Base-by-base conservation (phyloP, 176 grass and related monocot species). In the Dendrocalamus sinicus region DNA sequence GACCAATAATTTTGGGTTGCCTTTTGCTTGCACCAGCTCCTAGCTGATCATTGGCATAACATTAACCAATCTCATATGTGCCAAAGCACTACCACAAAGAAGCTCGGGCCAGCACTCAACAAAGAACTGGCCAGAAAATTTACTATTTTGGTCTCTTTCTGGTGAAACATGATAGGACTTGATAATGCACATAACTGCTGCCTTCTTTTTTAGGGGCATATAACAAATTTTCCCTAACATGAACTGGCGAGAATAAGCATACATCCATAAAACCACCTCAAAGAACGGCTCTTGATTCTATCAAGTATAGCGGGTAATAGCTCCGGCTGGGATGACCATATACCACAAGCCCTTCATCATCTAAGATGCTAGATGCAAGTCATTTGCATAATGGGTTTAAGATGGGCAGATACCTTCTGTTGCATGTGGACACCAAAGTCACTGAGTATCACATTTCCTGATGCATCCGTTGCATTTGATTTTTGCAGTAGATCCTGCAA, bases 381-480 rank as follows among this genome's bases (percentile, higher is more conserved):
- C 2, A 68, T 70, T 68, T 53, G 43, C 70, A 52, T 12, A 48
- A 15, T 52, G 70, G 16, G 7, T 85, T 63, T 60, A 85, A 79
- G 1, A 28, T 16, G 50, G 78, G 53, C 53, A 84, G 37, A 69
- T 91, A 98, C 93, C 88, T 92, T 90, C 76, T 98, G 91, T 77
- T 94, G 93, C 73, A 98, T 91, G 81, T 94, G 91, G 77, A 98
- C 96, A 81, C 96, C 96, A 89, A 93, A 92, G 86, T 98, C 96
- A 81, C 91, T 92, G 51, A 98, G 91, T 79, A 95, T 87, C 14
- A 72, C 84, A 82, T 98, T 98, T 87, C 96, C 93, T 78, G 96
- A 98, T 71, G 91, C 89, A 94, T 98, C 96, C 59, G 89, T 94
- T 70, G 91, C 90, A 88, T 91, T 94, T 67, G 91, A 98, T 81